These are phyloP conservation scores for Pythium chondricola DNA, from an alignment of 352 stramenopile species.

Conservation along the genomic window DNA sequence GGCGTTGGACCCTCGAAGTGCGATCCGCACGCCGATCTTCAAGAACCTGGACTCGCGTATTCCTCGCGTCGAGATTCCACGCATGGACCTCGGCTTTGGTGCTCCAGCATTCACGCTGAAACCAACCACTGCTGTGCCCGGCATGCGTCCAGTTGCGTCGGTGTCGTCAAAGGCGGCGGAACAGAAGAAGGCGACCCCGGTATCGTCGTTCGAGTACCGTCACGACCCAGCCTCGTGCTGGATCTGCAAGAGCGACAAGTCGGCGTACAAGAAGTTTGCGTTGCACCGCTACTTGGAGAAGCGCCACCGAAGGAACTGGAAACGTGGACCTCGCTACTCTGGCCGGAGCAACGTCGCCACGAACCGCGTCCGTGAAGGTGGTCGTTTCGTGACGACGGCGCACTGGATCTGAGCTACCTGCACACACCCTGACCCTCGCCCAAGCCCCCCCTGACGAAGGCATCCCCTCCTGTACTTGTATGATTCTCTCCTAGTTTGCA, in stretches of 20 bases:
- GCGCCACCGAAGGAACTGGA: conserved; percentile 77
- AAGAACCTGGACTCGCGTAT: conserved; percentile 77
- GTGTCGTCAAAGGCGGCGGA: conserved; percentile 48
- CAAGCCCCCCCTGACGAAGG: neutral
- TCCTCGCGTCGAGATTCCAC: conserved; percentile 51
- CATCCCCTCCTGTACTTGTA: conserved; percentile 10
- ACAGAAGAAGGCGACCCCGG: conserved; percentile 30
- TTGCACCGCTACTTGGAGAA: conserved; percentile 82
- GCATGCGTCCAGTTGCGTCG: conserved; percentile 13
- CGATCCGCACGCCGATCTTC: conserved; percentile 72
- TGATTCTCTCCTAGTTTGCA: neutral
- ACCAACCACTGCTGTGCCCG: conserved; percentile 6
- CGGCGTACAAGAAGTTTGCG: conserved; percentile 70
- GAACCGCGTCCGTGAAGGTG: conserved; percentile 72
- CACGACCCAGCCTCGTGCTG: conserved; percentile 77
- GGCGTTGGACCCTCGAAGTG: conserved; percentile 67
- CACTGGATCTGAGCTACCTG: conserved; percentile 59
- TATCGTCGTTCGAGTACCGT: conserved; percentile 26
- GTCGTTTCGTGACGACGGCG: conserved; percentile 76
- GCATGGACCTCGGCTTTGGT: conserved; percentile 60
- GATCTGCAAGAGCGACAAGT: conserved; percentile 86
- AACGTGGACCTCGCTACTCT: conserved; percentile 72
- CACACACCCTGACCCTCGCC: neutral
- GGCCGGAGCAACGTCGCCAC: conserved; percentile 75
- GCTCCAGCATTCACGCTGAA: conserved; percentile 10